A percentile compares a stretch with the other conserved stretches of the same genome.
These are phyloP conservation scores for Malus hybrid DNA, from an alignment of 331 rosid species.

Conservation along the genomic window DNA sequence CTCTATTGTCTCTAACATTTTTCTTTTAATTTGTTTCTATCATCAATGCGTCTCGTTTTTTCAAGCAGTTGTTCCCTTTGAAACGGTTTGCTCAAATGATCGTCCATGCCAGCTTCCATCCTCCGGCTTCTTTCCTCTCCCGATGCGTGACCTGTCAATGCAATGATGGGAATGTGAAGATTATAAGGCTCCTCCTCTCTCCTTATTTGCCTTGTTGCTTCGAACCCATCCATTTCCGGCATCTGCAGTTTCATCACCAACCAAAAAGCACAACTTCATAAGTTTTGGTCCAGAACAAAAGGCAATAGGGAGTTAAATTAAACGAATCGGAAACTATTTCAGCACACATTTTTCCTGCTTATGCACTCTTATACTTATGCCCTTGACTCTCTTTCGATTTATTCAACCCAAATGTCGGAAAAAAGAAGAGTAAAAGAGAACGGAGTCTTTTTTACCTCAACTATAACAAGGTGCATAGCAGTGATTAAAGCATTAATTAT, in stretches of 20 bases:
- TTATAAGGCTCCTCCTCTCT: constrained; percentile 32
- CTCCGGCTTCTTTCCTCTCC: constrained; percentile 23
- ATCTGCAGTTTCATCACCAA: constrained; percentile 29
- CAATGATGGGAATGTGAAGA: constrained; percentile 56
- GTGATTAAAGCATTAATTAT: too few relatives aligned
- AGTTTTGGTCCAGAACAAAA: not conserved
- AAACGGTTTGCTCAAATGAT: constrained; percentile 42
- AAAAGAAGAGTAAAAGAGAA: too few relatives aligned
- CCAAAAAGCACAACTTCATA: not conserved
- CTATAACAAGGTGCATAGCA: too few relatives aligned
- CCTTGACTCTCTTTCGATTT: too few relatives aligned
- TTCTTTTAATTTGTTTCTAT: not conserved
- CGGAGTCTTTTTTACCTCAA: too few relatives aligned
- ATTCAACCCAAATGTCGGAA: too few relatives aligned
- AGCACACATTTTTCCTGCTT: too few relatives aligned
- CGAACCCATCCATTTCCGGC: constrained; percentile 60
- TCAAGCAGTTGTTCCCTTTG: not conserved
- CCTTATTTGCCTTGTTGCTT: constrained; percentile 57
- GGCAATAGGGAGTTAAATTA: not conserved
- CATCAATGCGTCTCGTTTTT: not conserved
- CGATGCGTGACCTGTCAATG: constrained; percentile 47
- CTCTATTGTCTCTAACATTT: not conserved
- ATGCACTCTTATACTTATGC: too few relatives aligned
- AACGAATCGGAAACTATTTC: too few relatives aligned
- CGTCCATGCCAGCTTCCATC: constrained; percentile 52